phyloP scores from a whole-genome alignment of 441 rosid genomes.

The Pelargonium myrrhifolium region DNA sequence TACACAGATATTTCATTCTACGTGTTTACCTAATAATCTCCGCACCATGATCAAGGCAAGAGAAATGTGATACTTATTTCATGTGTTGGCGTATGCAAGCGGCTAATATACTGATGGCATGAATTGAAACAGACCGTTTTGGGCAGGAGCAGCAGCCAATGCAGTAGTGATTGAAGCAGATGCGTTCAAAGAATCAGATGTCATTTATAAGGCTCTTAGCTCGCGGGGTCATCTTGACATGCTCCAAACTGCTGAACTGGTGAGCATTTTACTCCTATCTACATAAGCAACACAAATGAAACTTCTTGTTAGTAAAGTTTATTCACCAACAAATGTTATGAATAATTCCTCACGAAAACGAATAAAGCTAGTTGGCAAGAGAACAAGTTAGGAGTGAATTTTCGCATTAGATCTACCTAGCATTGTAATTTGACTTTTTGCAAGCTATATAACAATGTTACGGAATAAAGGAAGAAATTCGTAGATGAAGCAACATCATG shows the following conservation, averaged over 20 bases:
- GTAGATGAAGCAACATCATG: not conserved
- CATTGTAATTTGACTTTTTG: not conserved
- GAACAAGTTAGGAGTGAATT: too few species aligned
- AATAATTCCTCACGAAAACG: too few species aligned
- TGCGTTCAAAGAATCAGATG: slow-evolving; percentile 86
- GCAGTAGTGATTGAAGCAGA: slow-evolving; percentile 86
- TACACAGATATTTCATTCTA: not conserved
- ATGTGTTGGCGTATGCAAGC: not conserved
- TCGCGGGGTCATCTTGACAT: slow-evolving; percentile 70
- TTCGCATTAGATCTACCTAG: too few species aligned
- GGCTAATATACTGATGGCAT: not conserved
- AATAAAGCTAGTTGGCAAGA: too few species aligned
- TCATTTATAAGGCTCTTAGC: slow-evolving; percentile 64
- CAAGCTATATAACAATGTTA: not conserved
- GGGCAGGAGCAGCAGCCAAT: slow-evolving; percentile 55
- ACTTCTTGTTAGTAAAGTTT: too few species aligned
- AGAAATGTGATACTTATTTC: not conserved
- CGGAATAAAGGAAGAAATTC: not conserved
- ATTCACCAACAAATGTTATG: too few species aligned
- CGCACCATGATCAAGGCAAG: not conserved
- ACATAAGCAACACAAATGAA: not conserved
- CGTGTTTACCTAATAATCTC: not conserved
- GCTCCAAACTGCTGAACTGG: slow-evolving; percentile 85
- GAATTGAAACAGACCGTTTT: slow-evolving; percentile 46
- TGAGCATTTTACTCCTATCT: slow-evolving; percentile 11